These are phyloP conservation scores for Yamadazyma oceani DNA, from an alignment of 1,139 yeast species.

Conservation along the genomic window DNA sequence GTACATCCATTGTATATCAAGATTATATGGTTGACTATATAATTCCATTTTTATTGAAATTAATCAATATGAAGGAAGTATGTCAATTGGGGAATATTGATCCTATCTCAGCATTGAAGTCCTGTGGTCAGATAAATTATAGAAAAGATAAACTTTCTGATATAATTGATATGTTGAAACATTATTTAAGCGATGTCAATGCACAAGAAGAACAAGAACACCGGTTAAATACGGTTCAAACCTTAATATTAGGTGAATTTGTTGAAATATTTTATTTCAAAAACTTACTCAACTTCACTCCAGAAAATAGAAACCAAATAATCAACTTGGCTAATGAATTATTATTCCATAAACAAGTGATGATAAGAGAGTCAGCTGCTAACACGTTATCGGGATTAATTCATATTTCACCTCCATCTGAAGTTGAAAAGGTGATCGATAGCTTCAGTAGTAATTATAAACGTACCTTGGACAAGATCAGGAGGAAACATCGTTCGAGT, in stretches of 20 bases:
- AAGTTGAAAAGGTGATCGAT: slow-evolving; percentile 39
- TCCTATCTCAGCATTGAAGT: slow-evolving; percentile 53
- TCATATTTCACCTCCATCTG: slow-evolving; percentile 68
- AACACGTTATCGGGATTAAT: slow-evolving; percentile 77
- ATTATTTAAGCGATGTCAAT: slow-evolving; percentile 36
- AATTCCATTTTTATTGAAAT: slow-evolving; percentile 68
- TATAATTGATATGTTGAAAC: slow-evolving; percentile 53
- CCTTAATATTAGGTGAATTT: slow-evolving; percentile 65
- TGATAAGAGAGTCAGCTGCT: slow-evolving; percentile 77
- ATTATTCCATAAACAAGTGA: slow-evolving; percentile 65
- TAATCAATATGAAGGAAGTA: slow-evolving; percentile 76
- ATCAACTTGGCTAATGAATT: slow-evolving; percentile 53
- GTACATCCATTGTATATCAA: slow-evolving; percentile 42
- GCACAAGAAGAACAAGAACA: background rate
- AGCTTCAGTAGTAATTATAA: slow-evolving; percentile 26
- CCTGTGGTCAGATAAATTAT: slow-evolving; percentile 60
- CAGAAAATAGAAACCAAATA: slow-evolving; percentile 50
- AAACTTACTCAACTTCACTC: slow-evolving; percentile 58
- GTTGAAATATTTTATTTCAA: slow-evolving; percentile 75
- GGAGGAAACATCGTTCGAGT: slow-evolving; percentile 30
- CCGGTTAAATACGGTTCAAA: slow-evolving; percentile 61
- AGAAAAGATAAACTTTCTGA: slow-evolving; percentile 41
- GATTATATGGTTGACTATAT: slow-evolving; percentile 42
- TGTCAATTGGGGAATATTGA: slow-evolving; percentile 70
- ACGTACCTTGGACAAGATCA: slow-evolving; percentile 30